Percentiles rank a stretch among this genome's conserved stretches.
Conservation (phyloP, 1,284 basidiomycete species). For the Fomitopsis palustris region DNA sequence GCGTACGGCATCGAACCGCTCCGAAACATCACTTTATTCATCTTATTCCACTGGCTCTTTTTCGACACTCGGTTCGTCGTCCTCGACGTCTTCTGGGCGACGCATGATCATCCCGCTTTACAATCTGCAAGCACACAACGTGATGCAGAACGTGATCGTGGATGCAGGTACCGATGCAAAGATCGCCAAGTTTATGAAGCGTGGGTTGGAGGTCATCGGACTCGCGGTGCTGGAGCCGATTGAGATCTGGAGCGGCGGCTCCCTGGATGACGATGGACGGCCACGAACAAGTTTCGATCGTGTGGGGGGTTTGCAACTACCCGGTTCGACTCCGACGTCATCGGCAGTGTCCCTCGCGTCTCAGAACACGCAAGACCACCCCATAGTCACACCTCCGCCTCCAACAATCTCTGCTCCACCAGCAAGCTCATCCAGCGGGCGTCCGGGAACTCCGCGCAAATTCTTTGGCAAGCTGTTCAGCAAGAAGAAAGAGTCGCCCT, state of each 20-base stretch:
- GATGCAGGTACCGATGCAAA: slow-evolving; percentile 95
- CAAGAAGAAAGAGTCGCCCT: slow-evolving; percentile 38
- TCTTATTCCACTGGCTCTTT: slow-evolving; percentile 44
- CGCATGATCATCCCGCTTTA: slow-evolving; percentile 90
- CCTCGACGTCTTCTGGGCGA: slow-evolving; percentile 46
- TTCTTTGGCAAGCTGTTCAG: slow-evolving; percentile 76
- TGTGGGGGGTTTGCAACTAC: slow-evolving; percentile 1
- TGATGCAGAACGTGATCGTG: slow-evolving; percentile 87
- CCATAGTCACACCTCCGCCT: slow-evolving; percentile 22
- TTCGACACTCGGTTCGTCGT: slow-evolving; percentile 42
- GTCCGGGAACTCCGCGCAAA: slow-evolving; percentile 45
- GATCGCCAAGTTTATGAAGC: slow-evolving; percentile 86
- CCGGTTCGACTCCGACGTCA: slow-evolving; percentile 30
- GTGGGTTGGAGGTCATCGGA: slow-evolving; percentile 79
- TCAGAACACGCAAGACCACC: slow-evolving; percentile 23
- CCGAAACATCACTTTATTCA: slow-evolving; percentile 46
- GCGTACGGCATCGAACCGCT: slow-evolving; percentile 41
- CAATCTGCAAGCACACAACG: slow-evolving; percentile 90
- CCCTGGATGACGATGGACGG: neutral
- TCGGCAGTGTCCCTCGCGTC: slow-evolving; percentile 37
- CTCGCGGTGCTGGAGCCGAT: slow-evolving; percentile 78
- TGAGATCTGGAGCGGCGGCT: slow-evolving; percentile 61
- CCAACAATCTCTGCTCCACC: slow-evolving; percentile 8
- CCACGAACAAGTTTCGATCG: slow-evolving; percentile 15
- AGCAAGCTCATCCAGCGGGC: neutral